A percentile compares a stretch with the other conserved stretches of the same genome.
These are phyloP conservation scores for Microdochium paspali DNA, from an alignment of 2,329 filamentous ascomycete species.

Conservation along the genomic window DNA sequence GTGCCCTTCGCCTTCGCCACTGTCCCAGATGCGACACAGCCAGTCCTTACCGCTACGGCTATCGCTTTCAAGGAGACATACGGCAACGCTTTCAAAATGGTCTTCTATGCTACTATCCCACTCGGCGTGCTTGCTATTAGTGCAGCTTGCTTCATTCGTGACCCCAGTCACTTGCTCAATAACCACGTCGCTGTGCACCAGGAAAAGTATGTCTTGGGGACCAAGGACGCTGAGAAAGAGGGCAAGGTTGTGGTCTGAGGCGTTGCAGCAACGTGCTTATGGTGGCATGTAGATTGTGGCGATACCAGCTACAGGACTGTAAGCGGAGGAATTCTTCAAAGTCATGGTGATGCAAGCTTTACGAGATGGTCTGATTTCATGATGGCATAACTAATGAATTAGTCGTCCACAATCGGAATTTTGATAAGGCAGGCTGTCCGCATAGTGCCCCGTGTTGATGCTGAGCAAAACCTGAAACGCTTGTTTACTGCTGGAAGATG, in stretches of 20 bases:
- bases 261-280: no score
- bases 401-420: no score
- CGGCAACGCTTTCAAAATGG: slow-evolving; percentile 15
- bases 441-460: no score
- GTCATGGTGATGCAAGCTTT: no score
- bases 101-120: slow-evolving; percentile 15
- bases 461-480: no score
- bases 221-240: background rate
- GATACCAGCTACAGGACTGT: no score
- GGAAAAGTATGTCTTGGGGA: slow-evolving; percentile 14
- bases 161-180: slow-evolving; percentile 18
- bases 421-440: no score
- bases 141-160: slow-evolving; percentile 12
- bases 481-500: no score
- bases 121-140: slow-evolving; percentile 13
- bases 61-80: slow-evolving; percentile 18
- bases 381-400: no score
- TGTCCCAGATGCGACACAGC: slow-evolving; percentile 10
- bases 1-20: slow-evolving; percentile 10
- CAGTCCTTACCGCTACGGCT: slow-evolving; percentile 6
- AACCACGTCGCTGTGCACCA: slow-evolving; percentile 20
- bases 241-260: background rate
- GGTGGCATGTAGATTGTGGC: no score
- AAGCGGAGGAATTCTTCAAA: no score
- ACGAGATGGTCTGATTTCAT: no score